These are phyloP conservation scores for Alternaria gaisen DNA, from an alignment of 2,329 filamentous ascomycete genomes.

Conservation along the genomic window DNA sequence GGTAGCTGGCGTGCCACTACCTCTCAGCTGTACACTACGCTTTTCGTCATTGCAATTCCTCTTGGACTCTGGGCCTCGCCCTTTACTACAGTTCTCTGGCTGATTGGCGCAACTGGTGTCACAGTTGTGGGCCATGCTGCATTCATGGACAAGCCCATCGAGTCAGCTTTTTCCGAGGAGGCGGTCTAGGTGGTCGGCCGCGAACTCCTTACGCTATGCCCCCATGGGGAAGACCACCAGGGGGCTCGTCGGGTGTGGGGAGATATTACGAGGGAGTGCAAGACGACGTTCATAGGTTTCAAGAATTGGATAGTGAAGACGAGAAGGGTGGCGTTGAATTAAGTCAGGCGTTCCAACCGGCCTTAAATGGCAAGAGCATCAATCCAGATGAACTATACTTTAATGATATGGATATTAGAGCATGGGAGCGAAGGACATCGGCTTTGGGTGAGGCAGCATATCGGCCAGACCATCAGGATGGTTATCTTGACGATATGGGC, in stretches of 20 bases:
- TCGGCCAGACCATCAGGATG: conserved; percentile 63
- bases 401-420: conserved; percentile 58
- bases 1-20: conserved; percentile 83
- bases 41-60: conserved; percentile 84
- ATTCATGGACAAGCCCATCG: conserved; percentile 97
- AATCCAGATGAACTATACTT: conserved; percentile 59
- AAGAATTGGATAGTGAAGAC: conserved; percentile 70
- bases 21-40: conserved; percentile 91
- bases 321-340: conserved; percentile 57
- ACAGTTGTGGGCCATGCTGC: conserved; percentile 93
- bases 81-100: conserved; percentile 87
- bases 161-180: conserved; percentile 99
- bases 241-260: conserved; percentile 66
- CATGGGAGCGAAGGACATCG: conserved; percentile 49
- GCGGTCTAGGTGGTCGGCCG: conserved; percentile 99
- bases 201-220: conserved; percentile 93
- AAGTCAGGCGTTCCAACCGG: conserved; percentile 51
- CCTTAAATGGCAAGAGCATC: conserved; percentile 42
- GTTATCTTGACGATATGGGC: conserved; percentile 52
- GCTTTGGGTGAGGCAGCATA: conserved; percentile 59
- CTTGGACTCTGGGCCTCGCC: conserved; percentile 86
- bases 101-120: conserved; percentile 94
- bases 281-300: conserved; percentile 62
- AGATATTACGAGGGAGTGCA: conserved; percentile 59
- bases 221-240: conserved; percentile 99